These are phyloP conservation scores for Chrysoporthe austroafricana DNA, from an alignment of 2,329 filamentous ascomycete species.

Conservation along the genomic window DNA sequence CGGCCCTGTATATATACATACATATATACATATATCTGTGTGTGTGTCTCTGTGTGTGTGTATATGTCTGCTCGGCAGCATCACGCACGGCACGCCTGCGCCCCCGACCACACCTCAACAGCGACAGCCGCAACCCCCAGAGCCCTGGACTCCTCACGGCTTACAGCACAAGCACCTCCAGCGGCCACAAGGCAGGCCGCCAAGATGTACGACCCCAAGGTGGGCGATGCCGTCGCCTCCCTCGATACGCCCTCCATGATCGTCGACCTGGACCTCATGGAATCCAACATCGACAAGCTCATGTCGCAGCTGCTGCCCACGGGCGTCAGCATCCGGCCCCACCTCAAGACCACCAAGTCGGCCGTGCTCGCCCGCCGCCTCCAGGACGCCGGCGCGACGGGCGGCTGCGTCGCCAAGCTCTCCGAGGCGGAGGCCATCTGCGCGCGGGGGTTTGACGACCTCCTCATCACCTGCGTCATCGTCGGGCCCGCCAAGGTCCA, in stretches of 20 bases:
- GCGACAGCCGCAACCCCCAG: neutral
- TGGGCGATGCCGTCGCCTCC: conserved; percentile 46
- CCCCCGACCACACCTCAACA: no score
- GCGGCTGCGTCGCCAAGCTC: conserved; percentile 56
- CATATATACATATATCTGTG: no score
- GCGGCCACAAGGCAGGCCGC: neutral
- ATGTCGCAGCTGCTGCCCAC: conserved; percentile 50
- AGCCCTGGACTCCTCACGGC: neutral
- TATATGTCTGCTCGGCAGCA: neutral
- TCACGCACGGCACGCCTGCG: neutral
- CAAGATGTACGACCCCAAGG: conserved; percentile 42
- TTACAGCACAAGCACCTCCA: neutral
- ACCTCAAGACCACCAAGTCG: conserved; percentile 59
- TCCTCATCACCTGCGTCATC: conserved; percentile 57
- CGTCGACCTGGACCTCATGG: conserved; percentile 56
- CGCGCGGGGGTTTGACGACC: conserved; percentile 49
- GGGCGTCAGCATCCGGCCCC: conserved; percentile 50
- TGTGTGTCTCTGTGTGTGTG: no score
- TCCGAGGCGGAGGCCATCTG: conserved; percentile 50
- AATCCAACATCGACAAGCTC: conserved; percentile 53
- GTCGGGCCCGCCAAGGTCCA: conserved; percentile 50
- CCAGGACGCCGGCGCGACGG: conserved; percentile 50
- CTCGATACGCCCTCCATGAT: conserved; percentile 62
- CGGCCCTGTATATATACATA: no score
- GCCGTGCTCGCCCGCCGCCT: conserved; percentile 49